phyloP scores from a whole-genome alignment of 164 flowering plant species.

The Liriodendron chinense region DNA sequence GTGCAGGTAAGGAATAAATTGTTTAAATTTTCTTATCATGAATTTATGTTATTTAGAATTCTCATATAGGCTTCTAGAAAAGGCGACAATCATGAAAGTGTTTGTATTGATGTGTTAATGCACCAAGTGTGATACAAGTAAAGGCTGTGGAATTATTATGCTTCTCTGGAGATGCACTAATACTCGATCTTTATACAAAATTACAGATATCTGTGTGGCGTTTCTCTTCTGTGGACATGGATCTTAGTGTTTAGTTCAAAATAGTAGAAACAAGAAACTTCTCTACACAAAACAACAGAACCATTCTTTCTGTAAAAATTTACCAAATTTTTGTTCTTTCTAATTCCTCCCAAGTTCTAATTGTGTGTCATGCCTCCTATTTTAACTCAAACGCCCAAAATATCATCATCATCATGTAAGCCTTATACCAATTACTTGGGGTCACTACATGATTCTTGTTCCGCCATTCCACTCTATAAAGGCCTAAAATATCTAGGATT shows the following conservation, averaged over 20 bases:
- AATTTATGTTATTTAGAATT: not conserved
- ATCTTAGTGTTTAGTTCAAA: too few species aligned
- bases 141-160: too few species aligned
- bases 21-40: not conserved
- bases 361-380: not conserved
- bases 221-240: too few species aligned
- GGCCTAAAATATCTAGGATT: too few species aligned
- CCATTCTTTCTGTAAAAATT: not conserved
- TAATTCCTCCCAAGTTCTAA: not conserved
- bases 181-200: too few species aligned
- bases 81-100: slow-evolving; percentile 1
- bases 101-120: not conserved
- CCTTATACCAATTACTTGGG: too few species aligned
- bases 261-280: too few species aligned
- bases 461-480: too few species aligned
- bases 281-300: not conserved
- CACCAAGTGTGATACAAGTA: not conserved
- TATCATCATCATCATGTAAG: too few species aligned
- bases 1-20: slow-evolving; percentile 41
- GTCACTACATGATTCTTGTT: too few species aligned
- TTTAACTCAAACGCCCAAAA: not conserved
- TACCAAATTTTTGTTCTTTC: not conserved
- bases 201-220: too few species aligned
- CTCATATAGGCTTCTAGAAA: not conserved
- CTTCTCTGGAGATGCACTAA: too few species aligned